phyloP scores from a whole-genome alignment of 176 grass and related monocot species.

The Triticum aestivum region IWGSC_CS_RefSeq_v2.1 NC_057814.1:529562009-529562508 shows the following conservation, averaged over 20 bases:
- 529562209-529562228: conserved; percentile 19
- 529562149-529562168: conserved; percentile 18
- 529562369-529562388: not conserved
- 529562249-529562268: conserved; percentile 67
- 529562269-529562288: conserved; percentile 76
- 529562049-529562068: conserved; percentile 14
- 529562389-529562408: not conserved
- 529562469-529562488: conserved; percentile 93
- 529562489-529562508: conserved; percentile 93
- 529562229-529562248: conserved; percentile 26
- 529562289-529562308: conserved; percentile 89
- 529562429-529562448: conserved; percentile 91
- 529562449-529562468: conserved; percentile 99
- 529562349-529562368: not conserved
- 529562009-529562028: conserved; percentile 4
- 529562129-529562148: not conserved
- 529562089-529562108: conserved; percentile 21
- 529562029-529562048: conserved; percentile 11
- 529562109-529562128: conserved; percentile 27
- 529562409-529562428: conserved; percentile 76
- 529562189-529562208: conserved; percentile 7
- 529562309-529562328: conserved; percentile 86
- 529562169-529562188: not conserved
- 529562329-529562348: conserved; percentile 53
- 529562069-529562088: conserved; percentile 21